Evolutionary conservation across 148 eudicot genomes (phyloP).

Genomic region (Beta vulgaris): DNA sequence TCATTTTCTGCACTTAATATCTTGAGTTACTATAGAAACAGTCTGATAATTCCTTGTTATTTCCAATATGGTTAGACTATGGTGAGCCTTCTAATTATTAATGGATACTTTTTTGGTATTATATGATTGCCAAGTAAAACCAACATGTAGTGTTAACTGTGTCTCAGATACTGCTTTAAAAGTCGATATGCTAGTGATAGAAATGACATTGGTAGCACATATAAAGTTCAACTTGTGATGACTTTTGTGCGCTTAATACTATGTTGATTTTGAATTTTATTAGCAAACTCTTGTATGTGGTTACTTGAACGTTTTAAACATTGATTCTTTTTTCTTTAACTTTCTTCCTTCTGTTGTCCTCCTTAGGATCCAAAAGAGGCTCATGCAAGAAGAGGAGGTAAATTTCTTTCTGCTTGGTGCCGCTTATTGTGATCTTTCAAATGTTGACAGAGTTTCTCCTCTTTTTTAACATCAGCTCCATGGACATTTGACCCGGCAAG

Average conservation of each 20-base stretch:
- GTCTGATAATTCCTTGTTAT: not conserved
- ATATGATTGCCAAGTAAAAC: not conserved
- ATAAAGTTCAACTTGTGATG: not conserved
- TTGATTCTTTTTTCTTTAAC: slow-evolving; percentile 15
- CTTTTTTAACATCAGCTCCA: slow-evolving; percentile 67
- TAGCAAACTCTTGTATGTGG: not conserved
- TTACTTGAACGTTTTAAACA: not conserved
- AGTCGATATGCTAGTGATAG: not conserved
- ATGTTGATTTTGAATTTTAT: not conserved
- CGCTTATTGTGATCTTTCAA: slow-evolving; percentile 13
- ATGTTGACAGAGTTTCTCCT: slow-evolving; percentile 21
- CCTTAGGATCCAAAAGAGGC: slow-evolving; percentile 88
- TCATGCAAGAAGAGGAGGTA: slow-evolving; percentile 99
- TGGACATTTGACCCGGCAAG: slow-evolving; percentile 90
- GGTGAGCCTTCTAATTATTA: not conserved
- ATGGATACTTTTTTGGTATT: not conserved
- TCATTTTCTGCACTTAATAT: not conserved
- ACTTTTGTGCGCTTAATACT: not conserved
- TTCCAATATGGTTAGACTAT: not conserved
- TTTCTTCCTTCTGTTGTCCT: not conserved
- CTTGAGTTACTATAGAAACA: not conserved
- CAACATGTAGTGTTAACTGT: not conserved
- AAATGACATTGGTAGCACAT: not conserved
- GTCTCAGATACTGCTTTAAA: not conserved
- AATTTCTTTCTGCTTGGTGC: slow-evolving; percentile 25